Evolutionary conservation across 108 stramenopile species (phyloP), one percentile per base, ranked within the genome.

Genomic region (Conticribra weissflogii): DNA sequence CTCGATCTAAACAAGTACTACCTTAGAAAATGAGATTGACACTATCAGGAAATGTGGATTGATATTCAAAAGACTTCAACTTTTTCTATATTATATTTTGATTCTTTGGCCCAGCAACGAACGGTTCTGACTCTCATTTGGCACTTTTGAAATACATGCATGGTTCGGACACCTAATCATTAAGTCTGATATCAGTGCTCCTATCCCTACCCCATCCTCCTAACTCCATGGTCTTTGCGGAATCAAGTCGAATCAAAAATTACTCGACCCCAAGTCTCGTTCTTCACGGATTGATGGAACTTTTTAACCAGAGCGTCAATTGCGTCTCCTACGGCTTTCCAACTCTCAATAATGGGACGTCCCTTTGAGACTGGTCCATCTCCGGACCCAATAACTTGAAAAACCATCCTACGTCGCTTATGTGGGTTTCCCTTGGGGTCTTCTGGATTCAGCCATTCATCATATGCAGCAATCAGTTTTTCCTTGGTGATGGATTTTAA

Each of bases 321-420:
- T 46, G 65, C 67, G 4, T 82, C 79, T 22, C 68, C 83, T 12
- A 82, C 65, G 34, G 45, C 27, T 16, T 53, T 66, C 18, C 16
- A n/a, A 19, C 41, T 34, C 32, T 71, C 67, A 25, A 88, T 59
- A 2, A 24, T 48, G 12, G 91, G 90, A 29, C 88, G 73, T 18
- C 83, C 87, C 29, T 45, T 30, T 1, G 88, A 81, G 36, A 71
- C 67, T 30, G 56, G 56, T 9, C 85, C 84, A 12, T 88, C 87
- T 5, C 84, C 86, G 19, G 67, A 70, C 14, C 90, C 86, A 69
- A 92, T 90, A 16, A 89, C 89, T 58, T 90, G 84, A 25, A 95
- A 63, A 18, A 76, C 76, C 51, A 91, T 22, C 9, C 69, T 54
- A n/a, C 82, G 85, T 9, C 86, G 68, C 34, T 76, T 74, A 16